These are phyloP conservation scores for Leucosporidium yakuticum DNA, from an alignment of 768 basidiomycete genomes.

Conservation along the genomic window DNA sequence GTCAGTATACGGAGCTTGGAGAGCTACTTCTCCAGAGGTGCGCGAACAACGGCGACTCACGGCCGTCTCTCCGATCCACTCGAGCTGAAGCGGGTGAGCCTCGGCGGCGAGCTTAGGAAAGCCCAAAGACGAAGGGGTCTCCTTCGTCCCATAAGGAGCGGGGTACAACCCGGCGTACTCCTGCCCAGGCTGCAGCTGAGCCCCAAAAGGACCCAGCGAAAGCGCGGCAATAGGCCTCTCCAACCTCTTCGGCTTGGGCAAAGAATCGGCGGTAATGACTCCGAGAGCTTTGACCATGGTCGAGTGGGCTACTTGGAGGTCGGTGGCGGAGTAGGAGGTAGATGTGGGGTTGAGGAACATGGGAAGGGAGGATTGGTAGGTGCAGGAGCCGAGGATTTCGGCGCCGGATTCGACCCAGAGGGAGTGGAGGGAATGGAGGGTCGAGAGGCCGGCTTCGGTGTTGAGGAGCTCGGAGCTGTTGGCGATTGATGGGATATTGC, in stretches of 20 bases:
- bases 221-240: slow-evolving; percentile 34
- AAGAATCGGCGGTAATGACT: slow-evolving; percentile 9
- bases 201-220: slow-evolving; percentile 45
- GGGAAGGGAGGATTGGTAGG: slow-evolving; percentile 39
- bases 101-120: slow-evolving; percentile 11
- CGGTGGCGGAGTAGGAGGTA: background rate
- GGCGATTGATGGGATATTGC: too few relatives aligned
- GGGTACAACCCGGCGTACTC: slow-evolving; percentile 45
- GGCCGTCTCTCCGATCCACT: background rate
- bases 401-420: slow-evolving; percentile 42
- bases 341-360: slow-evolving; percentile 22
- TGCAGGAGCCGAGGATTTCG: slow-evolving; percentile 43
- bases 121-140: background rate
- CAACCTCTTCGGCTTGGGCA: background rate
- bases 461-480: slow-evolving; percentile 37
- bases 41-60: too few relatives aligned
- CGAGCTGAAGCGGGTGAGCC: slow-evolving; percentile 20
- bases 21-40: too few relatives aligned
- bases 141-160: slow-evolving; percentile 38
- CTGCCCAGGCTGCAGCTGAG: slow-evolving; percentile 42
- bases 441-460: slow-evolving; percentile 29
- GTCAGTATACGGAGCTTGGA: too few relatives aligned
- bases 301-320: slow-evolving; percentile 7
- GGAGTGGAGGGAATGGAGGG: slow-evolving; percentile 40
- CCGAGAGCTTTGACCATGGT: slow-evolving; percentile 29